Base-by-base conservation (phyloP, 805 yeast genomes). In the Metschnikowia henanensis region DNA sequence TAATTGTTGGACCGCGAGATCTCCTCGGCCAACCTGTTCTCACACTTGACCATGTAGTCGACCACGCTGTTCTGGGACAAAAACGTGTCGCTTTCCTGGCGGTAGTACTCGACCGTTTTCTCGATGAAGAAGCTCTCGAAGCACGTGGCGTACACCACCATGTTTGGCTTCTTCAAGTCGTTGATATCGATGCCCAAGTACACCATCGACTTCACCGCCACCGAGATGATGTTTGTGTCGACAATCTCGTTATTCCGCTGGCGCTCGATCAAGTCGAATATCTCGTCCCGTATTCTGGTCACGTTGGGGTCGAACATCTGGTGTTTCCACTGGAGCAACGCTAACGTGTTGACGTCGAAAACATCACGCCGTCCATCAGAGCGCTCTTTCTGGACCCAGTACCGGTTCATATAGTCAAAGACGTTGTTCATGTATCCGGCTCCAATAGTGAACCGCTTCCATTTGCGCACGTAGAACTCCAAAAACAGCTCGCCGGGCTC, bases 311-410 rank as follows among this genome's bases (percentile, higher is more conserved):
- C 76, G 64, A 94, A 92, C 79, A 94, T 77, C 46, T 81, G 79
- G 46, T 81, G 80, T 59, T 86, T 84, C 99, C 99, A 94, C 37
- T 87, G 83, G 53, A 90, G 75, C 40, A 92, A 70, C 39, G 96
- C 86, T 51, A 94, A 72, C 4, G 97, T 89, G 61, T 90, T 84
- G 18, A 95, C 95, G 64, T 94, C 99, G 64, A 82, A 89, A 35
- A 94, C 83, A 58, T 88, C 90, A 51, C 90, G 77, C 57, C 88
- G 80, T 15, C 97, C 97, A 61, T 92, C 97, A 33, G 89, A 85
- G 59, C 98, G 78, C 65, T 92, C 98, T 59, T 95, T 91, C 55
- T 86, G 87, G 34, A 95, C 97, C 99, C 99, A 94, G 66, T 92
- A 94, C 49, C 98, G 79, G 65, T 94, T 94, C 79, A 94, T 82